Conservation (phyloP, 768 basidiomycete species). For the Thelephora ganbajun region DNA sequence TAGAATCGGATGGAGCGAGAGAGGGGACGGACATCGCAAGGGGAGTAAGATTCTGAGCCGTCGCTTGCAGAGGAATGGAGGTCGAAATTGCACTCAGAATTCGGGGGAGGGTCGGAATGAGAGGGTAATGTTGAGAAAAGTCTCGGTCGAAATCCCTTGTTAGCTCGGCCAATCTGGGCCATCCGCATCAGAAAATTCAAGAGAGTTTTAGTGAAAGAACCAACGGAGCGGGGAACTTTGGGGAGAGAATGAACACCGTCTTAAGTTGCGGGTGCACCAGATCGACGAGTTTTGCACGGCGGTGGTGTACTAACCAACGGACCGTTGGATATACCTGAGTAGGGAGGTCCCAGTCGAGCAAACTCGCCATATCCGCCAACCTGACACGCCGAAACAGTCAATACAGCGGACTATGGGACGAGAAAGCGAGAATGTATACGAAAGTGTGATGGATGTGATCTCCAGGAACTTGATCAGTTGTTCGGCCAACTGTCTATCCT, state of each 20-base stretch:
- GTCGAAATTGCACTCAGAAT: slow-evolving; percentile 68
- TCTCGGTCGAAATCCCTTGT: slow-evolving; percentile 43
- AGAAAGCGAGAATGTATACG: slow-evolving; percentile 31
- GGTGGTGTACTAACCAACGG: slow-evolving; percentile 81
- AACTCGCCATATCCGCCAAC: slow-evolving; percentile 63
- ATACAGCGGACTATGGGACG: neutral
- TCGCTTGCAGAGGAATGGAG: slow-evolving; percentile 44
- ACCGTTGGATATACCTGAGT: slow-evolving; percentile 82
- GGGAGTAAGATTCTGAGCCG: slow-evolving; percentile 70
- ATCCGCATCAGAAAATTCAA: slow-evolving; percentile 5
- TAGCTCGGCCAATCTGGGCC: slow-evolving; percentile 35
- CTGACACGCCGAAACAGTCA: slow-evolving; percentile 20
- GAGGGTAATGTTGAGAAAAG: slow-evolving; percentile 33
- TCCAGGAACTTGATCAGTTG: slow-evolving; percentile 66
- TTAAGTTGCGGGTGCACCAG: slow-evolving; percentile 66
- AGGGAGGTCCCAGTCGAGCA: slow-evolving; percentile 76
- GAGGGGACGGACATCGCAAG: slow-evolving; percentile 54
- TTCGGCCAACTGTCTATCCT: slow-evolving; percentile 56
- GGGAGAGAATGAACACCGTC: slow-evolving; percentile 68
- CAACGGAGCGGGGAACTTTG: slow-evolving; percentile 46
- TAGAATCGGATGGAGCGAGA: slow-evolving; percentile 53
- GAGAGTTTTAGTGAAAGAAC: slow-evolving; percentile 16
- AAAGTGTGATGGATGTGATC: slow-evolving; percentile 57
- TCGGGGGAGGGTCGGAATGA: slow-evolving; percentile 55
- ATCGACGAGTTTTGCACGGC: slow-evolving; percentile 83